Evolutionary conservation across 106 monocot species (phyloP), one percentile per base, ranked within the genome.

Genomic region (Apostasia shenzhenica): DNA sequence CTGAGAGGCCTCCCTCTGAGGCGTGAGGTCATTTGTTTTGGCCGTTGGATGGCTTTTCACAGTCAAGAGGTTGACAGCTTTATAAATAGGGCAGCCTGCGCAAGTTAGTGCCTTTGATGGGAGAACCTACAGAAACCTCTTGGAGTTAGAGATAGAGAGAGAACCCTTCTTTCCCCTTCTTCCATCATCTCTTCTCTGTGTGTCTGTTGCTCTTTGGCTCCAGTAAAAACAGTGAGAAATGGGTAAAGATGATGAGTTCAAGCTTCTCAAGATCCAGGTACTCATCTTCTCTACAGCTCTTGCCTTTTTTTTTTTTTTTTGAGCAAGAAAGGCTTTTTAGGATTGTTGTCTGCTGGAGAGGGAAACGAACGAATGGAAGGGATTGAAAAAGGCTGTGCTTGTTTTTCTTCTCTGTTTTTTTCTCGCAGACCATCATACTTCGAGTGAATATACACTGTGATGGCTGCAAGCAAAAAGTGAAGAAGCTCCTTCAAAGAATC

Each of bases 381-480:
- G 53, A 14, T 45, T 52, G 12, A 45, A 62, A 67, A 53, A n/a
- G n/a, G 8, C 3, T 56, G 58, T 39, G 2, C 13, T 64, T 47
- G 14, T 3, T 61, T 45, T 44, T 26, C 39, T 41, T 46, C 40
- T 59, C 47, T 40, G 5, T 60, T 26, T 14, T 45, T 59, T n/a
- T 9, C 5, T 38, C 61, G 45, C 68, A 78, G 74, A 79, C 79
- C 11, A 56, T 68, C 11, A 26, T 79, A 37, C 79, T 79, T 41
- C 73, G 70, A 52, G 79, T 79, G 41, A 69, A 73, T 63, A 79
- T 79, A 48, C 74, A 79, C 79, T 74, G 79, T 64, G 79, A 79
- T 74, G 79, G 79, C 13, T 79, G 79, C 26, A 79, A 69, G 79
- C 67, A 73, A 41, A 79, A 79, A 45, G 79, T 79, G 54, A 79